phyloP scores from a whole-genome alignment of 495 filamentous ascomycete genomes.

The Polyplosphaeria fusca region DNA sequence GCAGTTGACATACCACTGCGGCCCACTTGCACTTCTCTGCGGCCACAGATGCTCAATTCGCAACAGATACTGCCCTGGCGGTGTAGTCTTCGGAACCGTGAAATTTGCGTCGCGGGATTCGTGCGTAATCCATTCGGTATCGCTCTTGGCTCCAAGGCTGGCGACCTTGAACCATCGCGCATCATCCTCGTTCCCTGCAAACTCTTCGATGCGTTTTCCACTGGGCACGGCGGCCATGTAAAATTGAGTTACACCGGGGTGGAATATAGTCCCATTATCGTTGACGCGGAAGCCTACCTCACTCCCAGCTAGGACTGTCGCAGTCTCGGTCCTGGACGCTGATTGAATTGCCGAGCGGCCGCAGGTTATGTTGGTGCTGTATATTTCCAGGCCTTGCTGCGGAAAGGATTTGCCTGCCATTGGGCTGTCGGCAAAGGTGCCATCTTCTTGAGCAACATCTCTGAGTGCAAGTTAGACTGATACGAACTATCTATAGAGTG shows the following conservation, averaged over 20 bases:
- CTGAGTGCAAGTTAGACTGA: neutral
- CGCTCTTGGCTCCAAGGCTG: neutral
- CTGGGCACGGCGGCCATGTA: neutral
- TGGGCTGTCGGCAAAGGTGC: neutral
- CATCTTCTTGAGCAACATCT: neutral
- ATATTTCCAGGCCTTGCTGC: neutral
- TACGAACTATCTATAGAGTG: neutral
- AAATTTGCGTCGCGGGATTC: neutral
- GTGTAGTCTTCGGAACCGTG: slow-evolving; percentile 5
- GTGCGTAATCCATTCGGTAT: slow-evolving; percentile 7
- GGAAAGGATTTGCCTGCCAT: neutral
- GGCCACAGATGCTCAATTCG: neutral
- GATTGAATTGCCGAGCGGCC: neutral
- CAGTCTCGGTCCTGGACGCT: slow-evolving; percentile 3
- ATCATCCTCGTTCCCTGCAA: neutral
- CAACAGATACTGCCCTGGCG: slow-evolving; percentile 5
- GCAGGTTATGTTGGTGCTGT: slow-evolving; percentile 6
- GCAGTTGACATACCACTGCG: slow-evolving; percentile 9
- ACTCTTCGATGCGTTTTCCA: neutral
- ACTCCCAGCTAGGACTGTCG: neutral
- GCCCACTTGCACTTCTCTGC: no score
- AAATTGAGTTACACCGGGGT: neutral
- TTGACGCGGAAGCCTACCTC: slow-evolving; percentile 7
- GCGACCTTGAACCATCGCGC: slow-evolving; percentile 10
- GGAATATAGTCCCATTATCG: neutral